phyloP scores from a whole-genome alignment of 805 yeast species.

The Danielozyma ontarioensis region DNA sequence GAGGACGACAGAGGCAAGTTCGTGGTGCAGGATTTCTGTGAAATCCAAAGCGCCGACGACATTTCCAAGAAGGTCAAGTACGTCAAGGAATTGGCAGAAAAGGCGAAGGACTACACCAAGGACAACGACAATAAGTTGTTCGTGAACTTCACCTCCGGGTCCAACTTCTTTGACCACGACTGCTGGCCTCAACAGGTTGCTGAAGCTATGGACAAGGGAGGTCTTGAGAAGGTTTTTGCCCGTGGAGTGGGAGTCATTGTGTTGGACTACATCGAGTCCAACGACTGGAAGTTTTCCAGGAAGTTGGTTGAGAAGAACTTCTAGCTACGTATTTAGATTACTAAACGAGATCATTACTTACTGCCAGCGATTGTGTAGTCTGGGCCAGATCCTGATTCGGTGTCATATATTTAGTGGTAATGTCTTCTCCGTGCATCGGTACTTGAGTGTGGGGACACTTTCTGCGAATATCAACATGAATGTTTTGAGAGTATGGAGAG shows the following conservation, averaged over 20 bases:
- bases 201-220: slow-evolving; percentile 39
- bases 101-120: slow-evolving; percentile 47
- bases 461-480: too few species aligned
- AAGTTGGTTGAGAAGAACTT: slow-evolving; percentile 49
- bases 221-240: slow-evolving; percentile 43
- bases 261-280: slow-evolving; percentile 59
- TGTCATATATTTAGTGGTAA: too few species aligned
- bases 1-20: slow-evolving; percentile 59
- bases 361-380: too few species aligned
- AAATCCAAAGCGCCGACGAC: slow-evolving; percentile 47
- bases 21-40: slow-evolving; percentile 73
- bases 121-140: slow-evolving; percentile 50
- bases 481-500: too few species aligned
- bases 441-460: too few species aligned
- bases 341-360: too few species aligned
- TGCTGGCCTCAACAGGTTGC: slow-evolving; percentile 76
- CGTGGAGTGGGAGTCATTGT: slow-evolving; percentile 62
- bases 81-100: slow-evolving; percentile 50
- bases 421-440: too few species aligned
- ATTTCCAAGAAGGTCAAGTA: slow-evolving; percentile 52
- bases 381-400: too few species aligned
- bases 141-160: slow-evolving; percentile 68
- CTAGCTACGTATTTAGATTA: too few species aligned
- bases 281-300: slow-evolving; percentile 55
- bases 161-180: slow-evolving; percentile 62